Conservation (phyloP, 208 protist genomes). For the Leishmania braziliensis region DNA sequence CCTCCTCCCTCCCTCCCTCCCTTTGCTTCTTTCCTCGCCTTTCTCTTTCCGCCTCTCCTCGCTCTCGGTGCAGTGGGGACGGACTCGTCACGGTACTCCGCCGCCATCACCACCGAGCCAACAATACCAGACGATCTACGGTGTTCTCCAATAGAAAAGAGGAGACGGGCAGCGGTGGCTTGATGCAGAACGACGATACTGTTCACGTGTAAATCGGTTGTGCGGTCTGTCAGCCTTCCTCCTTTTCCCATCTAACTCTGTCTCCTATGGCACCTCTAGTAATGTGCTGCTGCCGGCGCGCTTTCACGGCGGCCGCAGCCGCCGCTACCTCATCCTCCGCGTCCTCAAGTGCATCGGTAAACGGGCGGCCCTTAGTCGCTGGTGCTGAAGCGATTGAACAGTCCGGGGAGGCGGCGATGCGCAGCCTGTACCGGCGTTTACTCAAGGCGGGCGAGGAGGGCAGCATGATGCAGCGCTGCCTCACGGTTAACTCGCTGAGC, state of each 20-base stretch:
- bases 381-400: not conserved
- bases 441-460: slow-evolving; percentile 76
- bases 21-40: not conserved
- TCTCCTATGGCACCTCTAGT: not conserved
- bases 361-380: not conserved
- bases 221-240: not conserved
- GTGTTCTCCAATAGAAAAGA: not conserved
- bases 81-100: not conserved
- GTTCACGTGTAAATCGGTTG: not conserved
- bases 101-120: not conserved
- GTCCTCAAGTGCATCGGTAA: slow-evolving; percentile 5
- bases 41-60: not conserved
- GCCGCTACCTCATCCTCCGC: not conserved
- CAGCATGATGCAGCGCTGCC: slow-evolving; percentile 62
- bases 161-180: not conserved
- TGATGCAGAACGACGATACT: not conserved
- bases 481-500: slow-evolving; percentile 55
- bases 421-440: slow-evolving; percentile 71
- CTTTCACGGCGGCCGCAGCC: slow-evolving; percentile 1
- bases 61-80: not conserved
- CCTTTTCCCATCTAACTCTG: not conserved
- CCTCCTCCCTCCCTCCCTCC: not conserved
- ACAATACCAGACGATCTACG: not conserved
- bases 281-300: slow-evolving; percentile 7
- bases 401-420: slow-evolving; percentile 25